Evolutionary conservation across 2,329 filamentous ascomycete genomes (phyloP).

Genomic region (Lachnellula hyalina): DNA sequence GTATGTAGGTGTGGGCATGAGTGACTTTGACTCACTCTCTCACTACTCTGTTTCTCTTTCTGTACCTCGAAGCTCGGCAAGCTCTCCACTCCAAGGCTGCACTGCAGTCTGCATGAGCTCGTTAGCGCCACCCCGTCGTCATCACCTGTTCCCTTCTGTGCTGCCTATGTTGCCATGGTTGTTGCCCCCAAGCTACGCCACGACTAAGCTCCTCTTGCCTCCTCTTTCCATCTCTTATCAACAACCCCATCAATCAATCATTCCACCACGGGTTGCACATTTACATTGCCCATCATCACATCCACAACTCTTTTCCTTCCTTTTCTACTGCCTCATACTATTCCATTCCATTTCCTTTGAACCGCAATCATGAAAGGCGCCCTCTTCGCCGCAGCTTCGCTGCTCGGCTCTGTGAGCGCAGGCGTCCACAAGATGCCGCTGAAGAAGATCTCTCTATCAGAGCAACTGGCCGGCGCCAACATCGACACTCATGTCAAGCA

Average conservation of each 20-base stretch:
- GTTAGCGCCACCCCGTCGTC: background rate
- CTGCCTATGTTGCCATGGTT: background rate
- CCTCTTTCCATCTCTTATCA: slow-evolving; percentile 8
- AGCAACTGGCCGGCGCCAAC: slow-evolving; percentile 83
- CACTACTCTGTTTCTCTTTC: no score
- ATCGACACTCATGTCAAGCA: slow-evolving; percentile 76
- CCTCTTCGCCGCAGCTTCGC: slow-evolving; percentile 70
- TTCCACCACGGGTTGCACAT: slow-evolving; percentile 11
- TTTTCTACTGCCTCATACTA: slow-evolving; percentile 16
- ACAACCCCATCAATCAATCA: slow-evolving; percentile 10
- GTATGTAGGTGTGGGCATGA: no score
- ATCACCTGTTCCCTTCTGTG: background rate
- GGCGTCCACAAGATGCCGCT: slow-evolving; percentile 95
- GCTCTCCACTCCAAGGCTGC: no score
- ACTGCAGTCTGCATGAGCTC: no score
- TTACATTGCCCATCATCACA: slow-evolving; percentile 9
- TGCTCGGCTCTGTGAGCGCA: slow-evolving; percentile 78
- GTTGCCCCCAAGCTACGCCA: background rate
- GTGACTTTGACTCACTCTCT: no score
- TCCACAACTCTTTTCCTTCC: background rate
- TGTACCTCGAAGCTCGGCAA: no score
- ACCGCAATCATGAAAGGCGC: slow-evolving; percentile 71
- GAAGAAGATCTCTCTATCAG: slow-evolving; percentile 87
- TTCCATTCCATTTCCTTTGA: slow-evolving; percentile 3
- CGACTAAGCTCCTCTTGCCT: background rate